These are phyloP conservation scores for Oryza longistaminata DNA, from an alignment of 176 grass and related monocot genomes.

Conservation along the genomic window DNA sequence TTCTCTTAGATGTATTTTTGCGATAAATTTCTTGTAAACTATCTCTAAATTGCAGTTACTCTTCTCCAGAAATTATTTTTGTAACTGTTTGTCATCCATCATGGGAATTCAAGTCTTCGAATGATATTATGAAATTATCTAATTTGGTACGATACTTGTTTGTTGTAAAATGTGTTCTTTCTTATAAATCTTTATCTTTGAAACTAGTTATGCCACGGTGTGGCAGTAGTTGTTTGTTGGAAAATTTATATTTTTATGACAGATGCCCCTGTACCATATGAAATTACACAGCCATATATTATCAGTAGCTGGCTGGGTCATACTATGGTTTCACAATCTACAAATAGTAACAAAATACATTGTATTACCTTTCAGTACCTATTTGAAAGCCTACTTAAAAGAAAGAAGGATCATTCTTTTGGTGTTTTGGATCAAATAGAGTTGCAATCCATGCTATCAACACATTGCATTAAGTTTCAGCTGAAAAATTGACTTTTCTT, in stretches of 20 bases:
- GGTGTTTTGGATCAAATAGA: neutral
- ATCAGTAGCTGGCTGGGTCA: neutral
- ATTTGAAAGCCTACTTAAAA: neutral
- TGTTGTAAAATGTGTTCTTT: neutral
- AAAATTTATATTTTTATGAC: neutral
- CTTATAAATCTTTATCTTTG: neutral
- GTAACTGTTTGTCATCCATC: neutral
- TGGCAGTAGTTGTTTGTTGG: neutral
- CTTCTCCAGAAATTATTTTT: neutral
- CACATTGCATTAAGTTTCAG: neutral
- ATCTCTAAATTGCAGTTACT: neutral
- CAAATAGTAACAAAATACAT: neutral
- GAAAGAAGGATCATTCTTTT: neutral
- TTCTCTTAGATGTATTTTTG: slow-evolving; percentile 49
- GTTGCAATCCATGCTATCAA: neutral
- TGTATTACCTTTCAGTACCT: neutral
- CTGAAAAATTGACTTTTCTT: neutral
- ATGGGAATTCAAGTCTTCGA: neutral
- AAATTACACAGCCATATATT: neutral
- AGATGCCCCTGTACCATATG: neutral
- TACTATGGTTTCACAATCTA: neutral
- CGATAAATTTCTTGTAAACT: slow-evolving; percentile 1
- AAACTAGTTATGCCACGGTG: neutral
- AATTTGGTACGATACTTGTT: neutral
- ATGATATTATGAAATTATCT: neutral